phyloP scores from a whole-genome alignment of 129 eudicot genomes.

The Ambrosia artemisiifolia region DNA sequence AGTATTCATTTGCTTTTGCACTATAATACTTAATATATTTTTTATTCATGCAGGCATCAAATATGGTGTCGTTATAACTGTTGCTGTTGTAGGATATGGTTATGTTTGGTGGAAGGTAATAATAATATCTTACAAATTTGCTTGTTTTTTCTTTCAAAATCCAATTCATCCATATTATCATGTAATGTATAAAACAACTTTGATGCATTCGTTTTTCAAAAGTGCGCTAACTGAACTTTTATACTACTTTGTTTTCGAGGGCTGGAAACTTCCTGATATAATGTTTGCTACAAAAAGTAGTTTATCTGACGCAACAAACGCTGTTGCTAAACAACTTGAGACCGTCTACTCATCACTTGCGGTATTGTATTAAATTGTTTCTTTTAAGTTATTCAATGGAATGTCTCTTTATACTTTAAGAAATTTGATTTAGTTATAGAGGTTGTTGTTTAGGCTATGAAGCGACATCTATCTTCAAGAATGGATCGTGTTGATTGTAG shows the following conservation, averaged over 20 bases:
- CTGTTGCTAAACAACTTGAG: too few species aligned
- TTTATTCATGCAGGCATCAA: too few species aligned
- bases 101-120: slow-evolving; percentile 99
- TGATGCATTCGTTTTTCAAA: not conserved
- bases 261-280: too few species aligned
- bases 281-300: too few species aligned
- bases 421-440: not conserved
- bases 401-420: too few species aligned
- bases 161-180: not conserved
- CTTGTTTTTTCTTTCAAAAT: too few species aligned
- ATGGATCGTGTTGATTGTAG: too few species aligned
- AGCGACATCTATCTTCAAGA: slow-evolving; percentile 58
- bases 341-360: too few species aligned
- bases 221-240: not conserved
- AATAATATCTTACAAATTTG: too few species aligned
- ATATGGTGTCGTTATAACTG: slow-evolving; percentile 53
- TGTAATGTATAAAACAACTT: not conserved
- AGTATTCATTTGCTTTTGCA: too few species aligned
- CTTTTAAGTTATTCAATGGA: not conserved
- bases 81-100: slow-evolving; percentile 75
- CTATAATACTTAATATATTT: too few species aligned
- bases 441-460: slow-evolving; percentile 53
- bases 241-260: not conserved
- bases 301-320: too few species aligned
- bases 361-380: not conserved